Conservation (phyloP, 2,329 filamentous ascomycete species). For the Venturia asperata region DNA sequence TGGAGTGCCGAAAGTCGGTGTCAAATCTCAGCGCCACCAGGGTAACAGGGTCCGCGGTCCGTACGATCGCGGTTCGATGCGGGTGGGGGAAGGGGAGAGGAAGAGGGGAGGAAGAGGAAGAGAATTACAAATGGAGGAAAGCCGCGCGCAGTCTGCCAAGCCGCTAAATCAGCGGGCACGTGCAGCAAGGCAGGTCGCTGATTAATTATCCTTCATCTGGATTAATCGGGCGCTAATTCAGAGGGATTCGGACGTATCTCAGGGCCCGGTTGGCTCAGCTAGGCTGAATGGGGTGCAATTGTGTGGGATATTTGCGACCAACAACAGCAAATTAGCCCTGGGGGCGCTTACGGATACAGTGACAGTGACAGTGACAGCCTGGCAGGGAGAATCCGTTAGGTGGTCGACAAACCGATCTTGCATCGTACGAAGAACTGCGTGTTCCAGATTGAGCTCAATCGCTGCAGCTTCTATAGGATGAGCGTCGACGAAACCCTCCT, state of each 20-base stretch:
- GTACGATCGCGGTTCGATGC: neutral
- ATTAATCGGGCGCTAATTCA: neutral
- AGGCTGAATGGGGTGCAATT: neutral
- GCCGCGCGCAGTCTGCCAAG: neutral
- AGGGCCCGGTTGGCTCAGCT: neutral
- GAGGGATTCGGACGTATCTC: neutral
- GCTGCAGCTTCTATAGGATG: too few relatives aligned
- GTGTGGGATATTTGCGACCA: neutral
- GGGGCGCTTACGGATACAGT: neutral
- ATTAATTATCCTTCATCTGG: too few relatives aligned
- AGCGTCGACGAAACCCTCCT: too few relatives aligned
- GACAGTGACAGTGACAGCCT: too few relatives aligned
- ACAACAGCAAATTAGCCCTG: neutral
- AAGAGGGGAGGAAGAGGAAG: too few relatives aligned
- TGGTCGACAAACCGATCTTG: too few relatives aligned
- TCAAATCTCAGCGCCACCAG: neutral
- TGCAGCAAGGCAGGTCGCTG: neutral
- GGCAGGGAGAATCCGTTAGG: too few relatives aligned
- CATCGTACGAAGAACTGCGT: too few relatives aligned
- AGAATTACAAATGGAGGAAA: neutral
- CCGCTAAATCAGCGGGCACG: neutral
- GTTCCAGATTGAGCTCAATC: too few relatives aligned
- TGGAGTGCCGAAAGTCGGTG: neutral
- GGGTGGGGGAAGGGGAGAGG: neutral
- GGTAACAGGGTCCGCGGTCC: neutral